phyloP scores from a whole-genome alignment of 352 stramenopile genomes.

The Phytophthora pisi region DNA sequence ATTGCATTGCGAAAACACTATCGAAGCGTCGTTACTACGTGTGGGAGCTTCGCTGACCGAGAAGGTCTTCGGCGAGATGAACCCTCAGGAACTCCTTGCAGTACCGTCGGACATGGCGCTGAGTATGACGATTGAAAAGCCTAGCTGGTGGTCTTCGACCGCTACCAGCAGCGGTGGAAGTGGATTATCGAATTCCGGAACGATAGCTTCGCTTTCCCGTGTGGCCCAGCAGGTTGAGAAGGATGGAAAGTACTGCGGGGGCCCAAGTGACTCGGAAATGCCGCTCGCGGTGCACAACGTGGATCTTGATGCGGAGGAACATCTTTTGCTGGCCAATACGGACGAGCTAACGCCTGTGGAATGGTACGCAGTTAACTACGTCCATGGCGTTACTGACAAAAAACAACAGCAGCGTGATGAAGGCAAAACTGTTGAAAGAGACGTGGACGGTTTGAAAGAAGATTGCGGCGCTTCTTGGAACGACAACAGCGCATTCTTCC shows the following conservation, averaged over 20 bases:
- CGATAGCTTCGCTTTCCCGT: constrained; percentile 36
- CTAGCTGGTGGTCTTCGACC: constrained; percentile 67
- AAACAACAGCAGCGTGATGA: constrained; percentile 39
- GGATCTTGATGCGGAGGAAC: constrained; percentile 81
- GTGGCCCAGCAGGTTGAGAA: constrained; percentile 48
- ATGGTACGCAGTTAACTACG: constrained; percentile 86
- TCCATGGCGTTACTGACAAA: constrained; percentile 68
- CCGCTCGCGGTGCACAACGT: constrained; percentile 63
- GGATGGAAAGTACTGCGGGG: constrained; percentile 54
- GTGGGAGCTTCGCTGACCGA: constrained; percentile 75
- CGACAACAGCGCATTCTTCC: constrained; percentile 24
- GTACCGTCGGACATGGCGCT: constrained; percentile 52
- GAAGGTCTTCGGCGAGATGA: constrained; percentile 83
- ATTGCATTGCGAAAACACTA: constrained; percentile 80
- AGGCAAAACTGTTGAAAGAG: constrained; percentile 21
- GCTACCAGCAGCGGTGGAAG: constrained; percentile 41
- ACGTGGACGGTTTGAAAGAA: constrained; percentile 21
- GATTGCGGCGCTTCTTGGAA: constrained; percentile 14
- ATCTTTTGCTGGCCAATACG: constrained; percentile 81
- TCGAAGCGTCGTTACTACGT: constrained; percentile 78
- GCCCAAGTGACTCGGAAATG: constrained; percentile 44
- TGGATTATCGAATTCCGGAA: constrained; percentile 25
- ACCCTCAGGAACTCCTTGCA: constrained; percentile 66
- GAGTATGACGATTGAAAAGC: constrained; percentile 61
- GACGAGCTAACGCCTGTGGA: constrained; percentile 85